Evolutionary conservation across 139 green algal genomes (phyloP).

Genomic region (Chlamydomonas applanata): DNA sequence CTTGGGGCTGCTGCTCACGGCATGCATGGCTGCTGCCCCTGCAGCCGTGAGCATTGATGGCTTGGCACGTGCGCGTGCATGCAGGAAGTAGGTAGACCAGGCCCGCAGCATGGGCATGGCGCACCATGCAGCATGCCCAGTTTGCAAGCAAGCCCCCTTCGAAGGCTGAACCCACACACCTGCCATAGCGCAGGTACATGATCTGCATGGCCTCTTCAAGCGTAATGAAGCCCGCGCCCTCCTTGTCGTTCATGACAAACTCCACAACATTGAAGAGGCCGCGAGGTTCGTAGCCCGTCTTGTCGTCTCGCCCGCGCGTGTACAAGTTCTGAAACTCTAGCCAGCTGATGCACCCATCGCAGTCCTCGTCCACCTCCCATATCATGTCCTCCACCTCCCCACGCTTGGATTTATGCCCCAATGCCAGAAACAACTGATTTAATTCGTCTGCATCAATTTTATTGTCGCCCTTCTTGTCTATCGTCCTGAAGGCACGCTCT

Average conservation of each 20-base stretch:
- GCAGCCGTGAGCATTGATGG: not conserved
- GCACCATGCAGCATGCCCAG: not conserved
- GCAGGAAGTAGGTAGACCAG: not conserved
- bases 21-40: not conserved
- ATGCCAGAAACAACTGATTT: conserved; percentile 58
- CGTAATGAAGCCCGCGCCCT: conserved; percentile 60
- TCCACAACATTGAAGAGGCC: conserved; percentile 92
- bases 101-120: not conserved
- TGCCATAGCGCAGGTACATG: conserved; percentile 86
- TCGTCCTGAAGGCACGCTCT: conserved; percentile 68
- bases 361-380: conserved; percentile 98
- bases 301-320: conserved; percentile 55
- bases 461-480: conserved; percentile 81
- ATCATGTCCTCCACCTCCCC: conserved; percentile 93
- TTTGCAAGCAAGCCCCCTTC: not conserved
- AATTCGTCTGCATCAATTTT: conserved; percentile 87
- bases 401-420: conserved; percentile 75
- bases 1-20: not conserved
- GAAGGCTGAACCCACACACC: not conserved
- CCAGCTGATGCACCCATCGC: conserved; percentile 68
- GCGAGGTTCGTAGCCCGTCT: conserved; percentile 82
- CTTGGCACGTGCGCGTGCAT: not conserved
- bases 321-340: conserved; percentile 90
- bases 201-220: conserved; percentile 82
- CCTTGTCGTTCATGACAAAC: conserved; percentile 93